These are phyloP conservation scores for Antrodiella citrinella DNA, from an alignment of 768 basidiomycete species.

Conservation along the genomic window DNA sequence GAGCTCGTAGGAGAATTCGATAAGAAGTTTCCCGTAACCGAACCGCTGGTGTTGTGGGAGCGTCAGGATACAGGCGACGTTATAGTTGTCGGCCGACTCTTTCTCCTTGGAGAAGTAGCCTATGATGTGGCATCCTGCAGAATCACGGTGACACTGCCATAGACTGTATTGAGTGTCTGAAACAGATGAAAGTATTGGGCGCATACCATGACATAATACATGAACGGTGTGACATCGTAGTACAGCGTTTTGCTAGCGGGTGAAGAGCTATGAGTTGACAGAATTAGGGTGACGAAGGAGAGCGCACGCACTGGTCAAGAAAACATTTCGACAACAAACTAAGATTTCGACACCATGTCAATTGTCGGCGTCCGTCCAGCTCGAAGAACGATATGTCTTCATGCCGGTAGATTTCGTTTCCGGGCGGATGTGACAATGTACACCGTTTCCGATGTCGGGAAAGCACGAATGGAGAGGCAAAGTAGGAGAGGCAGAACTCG, in stretches of 20 bases:
- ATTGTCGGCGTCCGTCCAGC: conserved; percentile 92
- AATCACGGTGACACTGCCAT: conserved; percentile 71
- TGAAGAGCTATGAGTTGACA: no score
- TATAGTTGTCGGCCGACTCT: conserved; percentile 95
- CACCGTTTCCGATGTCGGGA: conserved; percentile 88
- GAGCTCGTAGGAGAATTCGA: conserved; percentile 97
- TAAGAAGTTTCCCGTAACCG: conserved; percentile 91
- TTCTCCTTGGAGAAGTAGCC: conserved; percentile 99
- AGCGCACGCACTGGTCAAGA: conserved; percentile 79
- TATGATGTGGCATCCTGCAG: conserved; percentile 85
- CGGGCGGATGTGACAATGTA: conserved; percentile 88
- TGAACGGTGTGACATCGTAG: conserved; percentile 98
- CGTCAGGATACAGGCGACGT: conserved; percentile 98
- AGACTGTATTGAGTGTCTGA: conserved; percentile 4
- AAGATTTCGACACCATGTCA: conserved; percentile 95
- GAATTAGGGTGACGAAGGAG: not conserved
- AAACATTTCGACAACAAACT: conserved; percentile 97
- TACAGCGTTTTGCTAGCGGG: conserved; percentile 95
- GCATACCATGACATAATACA: conserved; percentile 97
- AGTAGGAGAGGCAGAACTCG: conserved; percentile 96
- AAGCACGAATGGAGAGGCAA: conserved; percentile 85
- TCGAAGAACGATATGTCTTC: conserved; percentile 98
- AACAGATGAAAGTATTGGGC: not conserved
- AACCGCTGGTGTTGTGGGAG: conserved; percentile 96
- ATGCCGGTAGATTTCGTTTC: conserved; percentile 98